Evolutionary conservation across 176 grass and related monocot species (phyloP), one percentile per base, ranked within the genome.

Genomic region (Triticum dicoccoides): DNA sequence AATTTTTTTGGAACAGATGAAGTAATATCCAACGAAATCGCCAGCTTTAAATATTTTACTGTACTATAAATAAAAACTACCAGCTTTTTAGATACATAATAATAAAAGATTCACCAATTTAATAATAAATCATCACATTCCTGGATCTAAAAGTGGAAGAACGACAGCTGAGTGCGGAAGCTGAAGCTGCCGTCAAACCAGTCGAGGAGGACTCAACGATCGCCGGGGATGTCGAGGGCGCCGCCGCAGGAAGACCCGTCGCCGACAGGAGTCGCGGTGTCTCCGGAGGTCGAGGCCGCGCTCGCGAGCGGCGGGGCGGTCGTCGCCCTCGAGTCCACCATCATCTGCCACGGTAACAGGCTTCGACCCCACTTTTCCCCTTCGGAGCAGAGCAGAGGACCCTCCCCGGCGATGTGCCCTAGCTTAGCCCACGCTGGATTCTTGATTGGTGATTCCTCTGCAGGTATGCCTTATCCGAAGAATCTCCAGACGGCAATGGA

Each of bases 401-500:
- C 34, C 45, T 54, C 66, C 69, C 32, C 47, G 65, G 32, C 49
- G 81, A 83, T 39, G 12, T 4, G 61, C 65, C 9, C 18, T 11
- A 52, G 49, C 17, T 8, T 52, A 9, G 24, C 25, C 15, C 5
- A 0, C 7, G 0, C 17, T 4, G 54, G 54, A 33, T 37, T 56
- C 6, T 82, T 70, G 14, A 34, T 24, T 65, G 71, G 1, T 0
- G 24, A 58, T 58, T 81, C 51, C 61, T 3, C 74, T 49, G 29
- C 71, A 98, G 96, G 96, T 10, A 98, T 98, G 96, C 96, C 96
- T 1, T 98, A 95, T 64, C 96, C 96, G 4, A 91, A 95, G 76
- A 98, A 95, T 84, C 89, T 95, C 27, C 84, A 86, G 76, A 98
- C 91, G 17, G 93, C 90, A 24, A 91, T 89, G 86, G 91, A 95